These are phyloP conservation scores for Biscutella auriculata DNA, from an alignment of 441 rosid genomes.

Conservation along the genomic window DNA sequence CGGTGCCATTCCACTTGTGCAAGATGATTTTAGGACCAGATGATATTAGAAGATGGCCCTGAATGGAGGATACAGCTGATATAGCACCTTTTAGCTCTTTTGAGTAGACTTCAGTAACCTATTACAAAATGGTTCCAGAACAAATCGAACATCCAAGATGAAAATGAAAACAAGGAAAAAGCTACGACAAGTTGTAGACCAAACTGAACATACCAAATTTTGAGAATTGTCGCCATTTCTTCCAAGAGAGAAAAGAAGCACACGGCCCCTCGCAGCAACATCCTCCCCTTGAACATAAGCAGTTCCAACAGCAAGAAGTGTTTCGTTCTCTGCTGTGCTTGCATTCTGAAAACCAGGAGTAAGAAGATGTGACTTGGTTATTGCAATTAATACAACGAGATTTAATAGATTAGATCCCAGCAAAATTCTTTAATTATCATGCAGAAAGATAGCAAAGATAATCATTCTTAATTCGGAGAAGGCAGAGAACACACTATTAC, in stretches of 20 bases:
- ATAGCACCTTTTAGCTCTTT: constrained; percentile 95
- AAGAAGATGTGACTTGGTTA: constrained; percentile 15
- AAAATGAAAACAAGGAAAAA: constrained; percentile 1
- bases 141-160: background rate
- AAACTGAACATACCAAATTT: constrained; percentile 40
- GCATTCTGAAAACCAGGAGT: constrained; percentile 49
- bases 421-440: background rate
- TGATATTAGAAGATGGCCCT: constrained; percentile 91
- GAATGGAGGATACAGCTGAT: constrained; percentile 96
- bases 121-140: constrained; percentile 6
- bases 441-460: constrained; percentile 6
- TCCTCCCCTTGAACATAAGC: constrained; percentile 99
- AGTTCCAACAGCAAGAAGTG: constrained; percentile 86
- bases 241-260: constrained; percentile 69
- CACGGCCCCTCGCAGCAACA: constrained; percentile 97
- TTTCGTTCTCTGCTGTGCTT: constrained; percentile 73
- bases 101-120: constrained; percentile 95
- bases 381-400: background rate
- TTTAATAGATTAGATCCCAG: background rate
- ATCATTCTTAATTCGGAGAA: background rate
- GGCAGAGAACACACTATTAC: constrained; percentile 5
- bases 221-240: constrained; percentile 59
- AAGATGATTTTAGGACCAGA: constrained; percentile 95
- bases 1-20: constrained; percentile 91
- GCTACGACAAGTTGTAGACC: constrained; percentile 1